Base-by-base conservation (phyloP, 495 filamentous ascomycete genomes). In the Halenospora varia region DNA sequence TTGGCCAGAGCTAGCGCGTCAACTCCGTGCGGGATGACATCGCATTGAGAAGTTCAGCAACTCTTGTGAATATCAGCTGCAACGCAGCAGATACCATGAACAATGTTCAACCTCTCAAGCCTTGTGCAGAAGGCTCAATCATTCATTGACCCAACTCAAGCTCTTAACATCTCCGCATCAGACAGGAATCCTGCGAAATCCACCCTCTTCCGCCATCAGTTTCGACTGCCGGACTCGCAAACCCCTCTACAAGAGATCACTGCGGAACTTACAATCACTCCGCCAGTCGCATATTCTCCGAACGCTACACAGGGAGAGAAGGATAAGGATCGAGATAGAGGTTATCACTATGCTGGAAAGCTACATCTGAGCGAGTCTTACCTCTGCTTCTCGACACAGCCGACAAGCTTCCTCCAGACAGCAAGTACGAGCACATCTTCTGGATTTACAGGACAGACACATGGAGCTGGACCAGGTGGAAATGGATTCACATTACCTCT, bases 401-500 rank as follows among this genome's bases (percentile, higher is more conserved):
- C 88, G 1, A 89, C 90, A 2, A 94, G 89, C 72, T 96, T 97
- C 68, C 70, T 87, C 52, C 89, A 81, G 49, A 85, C 86, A 1
- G 87, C 92, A 0, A 95, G 82, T 66, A 77, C 82, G 2, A 84
- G 81, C 61, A 82, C 86, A 2, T 92, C 90, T 0, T 89, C 82
- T 23, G 76, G 82, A 24, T 96, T 90, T 73, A 92, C 88, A 13
- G 92, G 92, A 9, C 89, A 93, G 59, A 96, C 91, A 13, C 87
- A 94, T 64, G 91, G 91, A 15, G 88, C 88, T 17, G 92, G 92
- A 0, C 92, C 95, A n/a, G 88, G 90, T 42, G 93, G 93, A 10
- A 95, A 96, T 78, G 94, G 94, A 39, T 98, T 98, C 66, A 96
- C 88, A 10, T 82, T 97, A n/a, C 95, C 94, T 2, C 80, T 98